Evolutionary conservation across 768 basidiomycete genomes (phyloP), one percentile per base, ranked within the genome.

Genomic region (Crassisporium funariophilum): DNA sequence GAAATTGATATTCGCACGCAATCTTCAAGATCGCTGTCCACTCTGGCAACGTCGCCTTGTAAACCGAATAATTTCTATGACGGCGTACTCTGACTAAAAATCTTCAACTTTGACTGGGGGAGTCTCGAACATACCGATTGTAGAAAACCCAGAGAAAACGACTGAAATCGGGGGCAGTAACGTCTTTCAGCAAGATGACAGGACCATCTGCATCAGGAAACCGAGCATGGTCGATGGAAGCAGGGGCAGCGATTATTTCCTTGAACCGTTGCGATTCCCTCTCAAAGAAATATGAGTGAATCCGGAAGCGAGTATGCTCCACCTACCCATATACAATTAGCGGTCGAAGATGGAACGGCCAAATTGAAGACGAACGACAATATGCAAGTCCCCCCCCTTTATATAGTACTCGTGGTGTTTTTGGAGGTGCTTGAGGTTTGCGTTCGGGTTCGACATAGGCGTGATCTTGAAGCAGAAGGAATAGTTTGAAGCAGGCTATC

Each of bases 111-210:
- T 12, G 5, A 15, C 9, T 20, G 13, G 13, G 22, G 16, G 3
- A 21, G 29, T 24, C 17, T 0, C 4, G 29, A 17, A 68, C 79
- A 44, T 49, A 84, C 84, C 73, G 68, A 42, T 83, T 82, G 41
- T 86, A 86, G 39, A 85, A 82, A 0, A 84, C 73, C 78, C 78
- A 84, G 0, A 83, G 61, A 36, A 85, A 77, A 0, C 74, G 73
- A 12, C 74, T 69, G 43, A 84, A 82, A 16, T 83, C 80, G 4
- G 68, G 63, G 0, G 71, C 66, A 19, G 69, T 71, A 8, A 71
- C 67, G 13, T 73, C 69, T 4, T 73, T 66, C 2, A 86, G 62
- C 0, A 64, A 61, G 16, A 76, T 65, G 0, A 76, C 69, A 4
- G 62, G 65, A 0, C 46, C 5, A 15, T 76, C 70, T 0, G 64